Percentiles rank a stretch among this genome's conserved stretches.
phyloP scores from a whole-genome alignment of 2,329 filamentous ascomycete species.

The Corynespora cassiicola region DNA sequence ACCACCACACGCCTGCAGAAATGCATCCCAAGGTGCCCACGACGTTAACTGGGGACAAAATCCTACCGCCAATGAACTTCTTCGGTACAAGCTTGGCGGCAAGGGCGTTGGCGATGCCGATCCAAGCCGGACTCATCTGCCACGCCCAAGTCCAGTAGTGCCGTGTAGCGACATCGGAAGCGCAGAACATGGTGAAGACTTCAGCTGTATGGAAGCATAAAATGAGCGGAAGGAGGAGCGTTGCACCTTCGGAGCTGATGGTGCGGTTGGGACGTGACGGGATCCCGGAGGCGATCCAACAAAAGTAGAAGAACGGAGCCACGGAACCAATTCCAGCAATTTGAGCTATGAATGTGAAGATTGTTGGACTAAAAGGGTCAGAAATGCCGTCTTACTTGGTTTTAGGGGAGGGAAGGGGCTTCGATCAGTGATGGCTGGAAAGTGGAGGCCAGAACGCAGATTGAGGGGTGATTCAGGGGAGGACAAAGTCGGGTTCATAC shows the following conservation, averaged over 20 bases:
- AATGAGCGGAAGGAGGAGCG: slow-evolving; percentile 1
- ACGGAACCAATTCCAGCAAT: slow-evolving; percentile 1
- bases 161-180: neutral
- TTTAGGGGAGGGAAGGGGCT: neutral
- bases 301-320: slow-evolving; percentile 5
- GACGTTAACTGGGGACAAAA: neutral
- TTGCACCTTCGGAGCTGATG: too few relatives aligned
- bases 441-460: too few relatives aligned
- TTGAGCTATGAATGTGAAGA: slow-evolving; percentile 4
- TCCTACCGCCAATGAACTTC: too few relatives aligned
- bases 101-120: slow-evolving; percentile 2
- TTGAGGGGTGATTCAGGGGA: too few relatives aligned
- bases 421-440: too few relatives aligned
- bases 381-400: neutral
- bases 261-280: neutral
- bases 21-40: slow-evolving; percentile 3
- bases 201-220: slow-evolving; percentile 1
- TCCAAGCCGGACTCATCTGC: slow-evolving; percentile 6
- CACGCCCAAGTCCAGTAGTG: slow-evolving; percentile 12
- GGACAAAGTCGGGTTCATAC: too few relatives aligned
- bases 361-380: slow-evolving; percentile 5
- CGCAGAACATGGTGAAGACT: neutral
- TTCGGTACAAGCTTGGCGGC: neutral
- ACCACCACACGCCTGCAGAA: slow-evolving; percentile 16
- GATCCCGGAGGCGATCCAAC: neutral